Base-by-base conservation (phyloP, 345 rosid genomes). In the Rhodomyrtus tomentosa region DNA sequence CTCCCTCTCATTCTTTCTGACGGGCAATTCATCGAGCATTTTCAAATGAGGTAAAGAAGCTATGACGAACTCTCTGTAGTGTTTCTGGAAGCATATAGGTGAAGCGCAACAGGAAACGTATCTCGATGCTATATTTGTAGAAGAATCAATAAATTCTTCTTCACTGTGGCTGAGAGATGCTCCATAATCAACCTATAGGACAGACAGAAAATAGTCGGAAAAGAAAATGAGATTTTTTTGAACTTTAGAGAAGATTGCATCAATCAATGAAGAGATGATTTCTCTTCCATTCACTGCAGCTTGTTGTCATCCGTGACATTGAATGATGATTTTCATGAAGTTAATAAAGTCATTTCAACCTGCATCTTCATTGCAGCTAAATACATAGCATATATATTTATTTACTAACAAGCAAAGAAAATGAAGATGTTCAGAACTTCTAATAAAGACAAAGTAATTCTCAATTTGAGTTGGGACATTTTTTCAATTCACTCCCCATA, bases 11-110 rank as follows among this genome's bases (percentile, higher is more conserved):
- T 89, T 90, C 84, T 91, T 86, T 85, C 95, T 91, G 84, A 96
- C 90, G 59, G 93, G 89, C 82, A 93, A 86, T 86, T 94, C 89
- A 89, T 96, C 99, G 80, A 96, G 87, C 84, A 93, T 91, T 89
- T 90, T 93, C 89, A 96, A 84, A 80, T 93, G 88, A 50, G 98
- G 96, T 25, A 95, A 86, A 72, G 98, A 95, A 85, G 95, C 92
- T 90, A 96, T 93, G 92, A 93, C 90, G 89, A 85, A 96, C 52
- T 94, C 96, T 90, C 97, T 93, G 81, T 96, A 96, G 88, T 96
- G 96, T 85, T 94, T 94, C 88, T 93, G 91, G 42, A 88, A 93
- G 91, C 99, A 96, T 90, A 96, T 93, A 4, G 98, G 98, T 84
- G 99, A 95, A 87, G 98, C 92, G 84, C 87, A 90, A 52, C 87